phyloP scores from a whole-genome alignment of 371 early-diverging fungal genomes.

The Parasitella parasitica region DNA sequence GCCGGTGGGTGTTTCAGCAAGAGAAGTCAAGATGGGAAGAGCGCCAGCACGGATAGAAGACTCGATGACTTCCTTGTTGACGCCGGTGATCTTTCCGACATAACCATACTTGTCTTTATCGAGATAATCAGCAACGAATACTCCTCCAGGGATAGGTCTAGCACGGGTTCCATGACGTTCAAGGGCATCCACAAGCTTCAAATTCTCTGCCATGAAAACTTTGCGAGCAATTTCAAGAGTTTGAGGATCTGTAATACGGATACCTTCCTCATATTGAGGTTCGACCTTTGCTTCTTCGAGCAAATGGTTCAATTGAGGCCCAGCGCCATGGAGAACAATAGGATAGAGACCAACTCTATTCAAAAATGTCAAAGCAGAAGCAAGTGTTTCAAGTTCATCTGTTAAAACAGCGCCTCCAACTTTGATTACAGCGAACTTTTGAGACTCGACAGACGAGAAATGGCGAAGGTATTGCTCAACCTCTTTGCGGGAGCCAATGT shows the following conservation, averaged over 20 bases:
- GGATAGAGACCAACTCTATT: conserved; percentile 96
- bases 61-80: conserved; percentile 91
- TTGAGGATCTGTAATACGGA: conserved; percentile 91
- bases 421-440: conserved; percentile 98
- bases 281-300: conserved; percentile 87
- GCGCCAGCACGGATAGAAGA: conserved; percentile 90
- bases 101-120: conserved; percentile 90
- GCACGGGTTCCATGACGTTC: conserved; percentile 94
- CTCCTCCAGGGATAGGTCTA: conserved; percentile 91
- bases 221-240: conserved; percentile 91
- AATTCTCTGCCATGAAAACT: conserved; percentile 90
- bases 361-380: conserved; percentile 92
- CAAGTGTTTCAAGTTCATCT: conserved; percentile 92
- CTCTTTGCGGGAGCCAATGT: conserved; percentile 96
- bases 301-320: conserved; percentile 91
- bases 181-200: conserved; percentile 93
- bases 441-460: conserved; percentile 95
- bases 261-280: conserved; percentile 93
- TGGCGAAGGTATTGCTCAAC: conserved; percentile 96
- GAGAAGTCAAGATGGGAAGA: conserved; percentile 90
- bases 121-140: conserved; percentile 92
- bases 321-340: conserved; percentile 96
- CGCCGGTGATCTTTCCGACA: conserved; percentile 88
- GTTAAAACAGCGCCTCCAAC: conserved; percentile 97
- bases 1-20: conserved; percentile 95